Percentiles rank a stretch among this genome's conserved stretches.
These are phyloP conservation scores for Poa pratensis DNA, from an alignment of 176 grass and related monocot species.

Conservation along the genomic window DNA sequence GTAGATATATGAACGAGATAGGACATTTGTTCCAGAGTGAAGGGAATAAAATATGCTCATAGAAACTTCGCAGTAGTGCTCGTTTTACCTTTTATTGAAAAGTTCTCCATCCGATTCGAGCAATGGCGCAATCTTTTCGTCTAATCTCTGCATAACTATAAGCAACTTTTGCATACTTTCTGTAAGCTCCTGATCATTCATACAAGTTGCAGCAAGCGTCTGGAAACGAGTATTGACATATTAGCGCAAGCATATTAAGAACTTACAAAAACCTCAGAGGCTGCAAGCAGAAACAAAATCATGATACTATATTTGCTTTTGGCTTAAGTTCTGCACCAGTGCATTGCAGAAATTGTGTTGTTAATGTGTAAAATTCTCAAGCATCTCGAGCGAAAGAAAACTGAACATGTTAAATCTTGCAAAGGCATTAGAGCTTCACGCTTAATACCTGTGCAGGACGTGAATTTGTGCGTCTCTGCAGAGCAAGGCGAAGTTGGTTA, in stretches of 20 bases:
- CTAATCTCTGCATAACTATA: slow-evolving; percentile 96
- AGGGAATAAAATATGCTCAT: slow-evolving; percentile 25
- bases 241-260: slow-evolving; percentile 13
- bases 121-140: slow-evolving; percentile 86
- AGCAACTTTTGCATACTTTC: slow-evolving; percentile 95
- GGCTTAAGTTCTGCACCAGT: slow-evolving; percentile 18
- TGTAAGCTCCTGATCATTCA: slow-evolving; percentile 85
- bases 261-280: slow-evolving; percentile 1
- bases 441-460: slow-evolving; percentile 85
- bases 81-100: slow-evolving; percentile 88
- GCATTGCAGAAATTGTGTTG: slow-evolving; percentile 12
- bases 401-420: slow-evolving; percentile 21
- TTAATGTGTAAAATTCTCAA: slow-evolving; percentile 15
- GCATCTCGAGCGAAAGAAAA: neutral
- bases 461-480: slow-evolving; percentile 74
- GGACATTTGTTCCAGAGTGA: neutral
- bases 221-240: slow-evolving; percentile 44
- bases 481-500: slow-evolving; percentile 86
- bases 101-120: slow-evolving; percentile 91
- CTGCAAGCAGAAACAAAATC: slow-evolving; percentile 28
- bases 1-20: slow-evolving; percentile 7
- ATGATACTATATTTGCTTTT: slow-evolving; percentile 25
- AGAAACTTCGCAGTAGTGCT: slow-evolving; percentile 23
- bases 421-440: slow-evolving; percentile 24
- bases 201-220: slow-evolving; percentile 82